These are phyloP conservation scores for Conringia planisiliqua DNA, from an alignment of 345 rosid genomes.

Conservation along the genomic window DNA sequence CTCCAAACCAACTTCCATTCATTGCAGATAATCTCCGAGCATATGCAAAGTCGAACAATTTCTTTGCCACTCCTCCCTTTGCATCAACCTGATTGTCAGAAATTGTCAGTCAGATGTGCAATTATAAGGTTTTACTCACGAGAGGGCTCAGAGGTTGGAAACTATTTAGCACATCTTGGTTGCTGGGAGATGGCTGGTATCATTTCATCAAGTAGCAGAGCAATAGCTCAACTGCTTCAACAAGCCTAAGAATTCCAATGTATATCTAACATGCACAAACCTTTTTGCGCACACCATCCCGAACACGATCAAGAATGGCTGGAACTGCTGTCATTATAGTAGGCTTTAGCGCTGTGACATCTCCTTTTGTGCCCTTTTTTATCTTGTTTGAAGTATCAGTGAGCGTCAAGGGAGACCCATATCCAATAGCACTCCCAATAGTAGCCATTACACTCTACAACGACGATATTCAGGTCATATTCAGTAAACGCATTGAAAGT, in stretches of 20 bases:
- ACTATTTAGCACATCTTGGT: not conserved
- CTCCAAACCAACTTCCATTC: slow-evolving; percentile 97
- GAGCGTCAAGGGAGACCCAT: slow-evolving; percentile 92
- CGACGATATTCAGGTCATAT: slow-evolving; percentile 3
- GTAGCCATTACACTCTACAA: slow-evolving; percentile 74
- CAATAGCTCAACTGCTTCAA: not conserved
- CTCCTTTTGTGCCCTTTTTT: slow-evolving; percentile 88
- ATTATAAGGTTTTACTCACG: not conserved
- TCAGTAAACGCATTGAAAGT: not conserved
- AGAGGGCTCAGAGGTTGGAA: not conserved
- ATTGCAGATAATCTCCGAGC: slow-evolving; percentile 83
- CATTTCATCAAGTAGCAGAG: slow-evolving; percentile 8
- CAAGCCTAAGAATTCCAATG: not conserved
- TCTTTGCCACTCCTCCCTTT: slow-evolving; percentile 79
- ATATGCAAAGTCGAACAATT: slow-evolving; percentile 85
- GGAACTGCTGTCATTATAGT: slow-evolving; percentile 98
- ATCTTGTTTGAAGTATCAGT: slow-evolving; percentile 95
- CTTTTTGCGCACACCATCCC: slow-evolving; percentile 96
- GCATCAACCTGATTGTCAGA: slow-evolving; percentile 64
- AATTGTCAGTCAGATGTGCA: slow-evolving; percentile 4
- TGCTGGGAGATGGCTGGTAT: not conserved
- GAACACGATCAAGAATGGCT: slow-evolving; percentile 97
- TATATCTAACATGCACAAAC: slow-evolving; percentile 35
- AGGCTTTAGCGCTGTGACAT: slow-evolving; percentile 74
- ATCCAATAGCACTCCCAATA: slow-evolving; percentile 92